These are phyloP conservation scores for Vicia sativa DNA, from an alignment of 306 rosid species.

Conservation along the genomic window DNA sequence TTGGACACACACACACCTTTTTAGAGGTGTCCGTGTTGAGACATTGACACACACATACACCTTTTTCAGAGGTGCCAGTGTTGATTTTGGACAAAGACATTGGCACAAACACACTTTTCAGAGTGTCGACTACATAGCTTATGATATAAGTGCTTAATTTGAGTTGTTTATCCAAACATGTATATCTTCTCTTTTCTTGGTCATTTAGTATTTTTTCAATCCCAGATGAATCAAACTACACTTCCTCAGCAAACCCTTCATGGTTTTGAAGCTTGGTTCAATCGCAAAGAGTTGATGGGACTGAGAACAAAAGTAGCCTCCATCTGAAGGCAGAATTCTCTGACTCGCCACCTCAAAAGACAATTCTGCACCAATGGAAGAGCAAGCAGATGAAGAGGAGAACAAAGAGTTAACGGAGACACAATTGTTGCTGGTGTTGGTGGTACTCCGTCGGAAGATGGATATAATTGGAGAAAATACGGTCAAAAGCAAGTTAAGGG, in stretches of 20 bases:
- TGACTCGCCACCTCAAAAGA: conserved; percentile 52
- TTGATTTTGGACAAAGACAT: too few species aligned
- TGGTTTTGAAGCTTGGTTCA: conserved; percentile 57
- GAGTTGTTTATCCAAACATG: too few species aligned
- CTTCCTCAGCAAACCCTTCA: conserved; percentile 60
- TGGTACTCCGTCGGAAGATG: conserved; percentile 77
- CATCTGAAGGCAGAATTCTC: conserved; percentile 58
- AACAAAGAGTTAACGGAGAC: conserved; percentile 71
- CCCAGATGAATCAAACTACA: conserved; percentile 57
- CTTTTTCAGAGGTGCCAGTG: too few species aligned
- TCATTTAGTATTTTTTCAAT: conserved; percentile 37
- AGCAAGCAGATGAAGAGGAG: conserved; percentile 76
- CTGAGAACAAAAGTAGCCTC: conserved; percentile 52
- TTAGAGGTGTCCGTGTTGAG: too few species aligned
- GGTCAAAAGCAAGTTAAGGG: conserved; percentile 99
- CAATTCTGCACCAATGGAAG: conserved; percentile 65
- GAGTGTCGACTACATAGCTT: too few species aligned
- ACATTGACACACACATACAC: too few species aligned
- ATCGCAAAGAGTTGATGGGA: conserved; percentile 52
- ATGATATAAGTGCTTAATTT: too few species aligned
- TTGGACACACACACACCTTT: too few species aligned
- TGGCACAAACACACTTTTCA: too few species aligned
- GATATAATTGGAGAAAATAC: conserved; percentile 94
- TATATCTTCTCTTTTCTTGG: background rate
- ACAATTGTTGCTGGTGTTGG: conserved; percentile 60